Percentiles rank a stretch among this genome's conserved stretches.
These are phyloP conservation scores for Pelargonium myrrhifolium DNA, from an alignment of 441 rosid genomes.

Conservation along the genomic window DNA sequence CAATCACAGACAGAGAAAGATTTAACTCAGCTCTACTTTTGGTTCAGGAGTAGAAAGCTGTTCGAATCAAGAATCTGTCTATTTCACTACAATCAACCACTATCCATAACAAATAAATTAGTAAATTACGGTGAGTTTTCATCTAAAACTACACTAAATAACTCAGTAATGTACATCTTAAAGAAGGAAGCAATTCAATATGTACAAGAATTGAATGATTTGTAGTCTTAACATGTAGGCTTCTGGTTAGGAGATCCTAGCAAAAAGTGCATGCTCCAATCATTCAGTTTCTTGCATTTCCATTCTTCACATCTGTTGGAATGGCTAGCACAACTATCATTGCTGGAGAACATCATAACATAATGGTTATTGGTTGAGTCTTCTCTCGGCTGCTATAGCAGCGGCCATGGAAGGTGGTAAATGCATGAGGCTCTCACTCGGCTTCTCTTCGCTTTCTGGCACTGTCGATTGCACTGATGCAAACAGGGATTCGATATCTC, in stretches of 20 bases:
- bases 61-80: background rate
- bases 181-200: background rate
- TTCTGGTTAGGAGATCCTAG: slow-evolving; percentile 10
- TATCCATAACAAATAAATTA: background rate
- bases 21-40: no score
- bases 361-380: slow-evolving; percentile 38
- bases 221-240: no score
- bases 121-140: background rate
- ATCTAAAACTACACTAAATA: background rate
- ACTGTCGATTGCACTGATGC: slow-evolving; percentile 30
- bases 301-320: background rate
- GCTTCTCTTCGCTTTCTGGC: slow-evolving; percentile 30
- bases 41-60: no score
- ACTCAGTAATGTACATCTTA: background rate
- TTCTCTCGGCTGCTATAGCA: slow-evolving; percentile 83
- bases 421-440: slow-evolving; percentile 41
- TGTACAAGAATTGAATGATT: background rate
- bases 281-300: background rate
- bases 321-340: slow-evolving; percentile 13
- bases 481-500: slow-evolving; percentile 75
- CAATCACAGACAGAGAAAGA: background rate
- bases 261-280: background rate
- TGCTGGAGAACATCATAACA: background rate
- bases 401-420: slow-evolving; percentile 81
- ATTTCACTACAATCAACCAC: background rate